phyloP scores from a whole-genome alignment of 176 grass and related monocot species.

The Tuctoria greenei region DNA sequence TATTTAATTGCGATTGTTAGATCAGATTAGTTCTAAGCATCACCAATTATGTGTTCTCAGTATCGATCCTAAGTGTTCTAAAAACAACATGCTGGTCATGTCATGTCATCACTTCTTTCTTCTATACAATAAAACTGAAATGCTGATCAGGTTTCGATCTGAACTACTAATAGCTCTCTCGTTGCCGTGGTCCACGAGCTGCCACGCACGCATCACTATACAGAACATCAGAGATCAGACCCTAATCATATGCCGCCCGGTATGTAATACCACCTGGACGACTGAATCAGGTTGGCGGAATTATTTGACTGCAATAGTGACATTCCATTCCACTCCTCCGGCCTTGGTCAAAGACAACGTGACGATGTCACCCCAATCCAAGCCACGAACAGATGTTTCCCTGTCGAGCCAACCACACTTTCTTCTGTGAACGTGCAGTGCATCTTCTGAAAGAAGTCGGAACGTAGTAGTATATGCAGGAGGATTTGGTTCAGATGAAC shows the following conservation, averaged over 20 bases:
- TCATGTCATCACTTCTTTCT: too few relatives aligned
- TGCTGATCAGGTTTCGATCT: too few relatives aligned
- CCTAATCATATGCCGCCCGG: not conserved
- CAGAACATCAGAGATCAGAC: not conserved
- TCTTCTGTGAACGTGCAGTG: slow-evolving; percentile 26
- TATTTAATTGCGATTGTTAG: too few relatives aligned
- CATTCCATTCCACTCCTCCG: slow-evolving; percentile 1
- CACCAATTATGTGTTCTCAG: too few relatives aligned
- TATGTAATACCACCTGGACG: not conserved
- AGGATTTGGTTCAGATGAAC: slow-evolving; percentile 6
- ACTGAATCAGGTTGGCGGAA: slow-evolving; percentile 28
- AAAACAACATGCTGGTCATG: too few relatives aligned
- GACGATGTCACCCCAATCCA: slow-evolving; percentile 27
- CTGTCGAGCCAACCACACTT: slow-evolving; percentile 18
- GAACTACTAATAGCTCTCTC: not conserved
- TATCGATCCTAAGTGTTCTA: too few relatives aligned
- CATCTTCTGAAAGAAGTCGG: slow-evolving; percentile 33
- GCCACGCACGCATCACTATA: not conserved
- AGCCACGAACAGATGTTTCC: slow-evolving; percentile 33
- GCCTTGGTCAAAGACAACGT: slow-evolving; percentile 29
- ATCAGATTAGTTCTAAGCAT: too few relatives aligned
- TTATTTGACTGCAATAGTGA: slow-evolving; percentile 1
- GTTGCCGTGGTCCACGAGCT: not conserved
- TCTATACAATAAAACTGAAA: too few relatives aligned
- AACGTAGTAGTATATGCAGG: not conserved